These are phyloP conservation scores for Geopyxis carbonaria DNA, from an alignment of 495 filamentous ascomycete species.

Conservation along the genomic window DNA sequence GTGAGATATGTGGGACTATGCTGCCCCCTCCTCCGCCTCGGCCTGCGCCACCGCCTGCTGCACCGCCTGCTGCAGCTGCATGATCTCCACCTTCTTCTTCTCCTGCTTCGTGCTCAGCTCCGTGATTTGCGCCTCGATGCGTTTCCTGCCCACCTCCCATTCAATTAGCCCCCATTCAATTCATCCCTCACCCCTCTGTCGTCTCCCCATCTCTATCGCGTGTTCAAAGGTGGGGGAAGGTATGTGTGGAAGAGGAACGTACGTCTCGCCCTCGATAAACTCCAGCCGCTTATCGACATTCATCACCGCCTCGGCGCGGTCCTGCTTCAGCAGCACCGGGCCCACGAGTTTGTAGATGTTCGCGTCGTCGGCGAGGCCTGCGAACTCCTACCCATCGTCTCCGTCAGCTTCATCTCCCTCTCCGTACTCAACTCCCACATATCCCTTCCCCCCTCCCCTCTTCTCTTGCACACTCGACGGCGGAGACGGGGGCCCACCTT, in stretches of 20 bases:
- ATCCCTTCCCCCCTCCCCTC: background rate
- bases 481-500: slow-evolving; percentile 34
- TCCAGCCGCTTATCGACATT: slow-evolving; percentile 79
- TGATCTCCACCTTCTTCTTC: slow-evolving; percentile 49
- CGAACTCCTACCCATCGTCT: slow-evolving; percentile 49
- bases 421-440: background rate
- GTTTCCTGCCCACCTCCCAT: slow-evolving; percentile 37
- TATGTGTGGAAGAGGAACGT: slow-evolving; percentile 20
- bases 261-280: slow-evolving; percentile 93
- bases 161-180: background rate
- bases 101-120: slow-evolving; percentile 68
- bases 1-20: too few species aligned
- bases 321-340: slow-evolving; percentile 86
- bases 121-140: slow-evolving; percentile 66
- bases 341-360: slow-evolving; percentile 92
- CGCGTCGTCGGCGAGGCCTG: slow-evolving; percentile 53
- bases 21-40: background rate
- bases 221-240: too few species aligned
- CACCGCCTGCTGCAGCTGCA: slow-evolving; percentile 15
- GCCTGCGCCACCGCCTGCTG: slow-evolving; percentile 4
- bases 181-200: background rate
- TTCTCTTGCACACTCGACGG: background rate
- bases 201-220: background rate
- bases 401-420: background rate
- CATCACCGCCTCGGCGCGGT: slow-evolving; percentile 68